Percentiles rank a stretch among this genome's conserved stretches.
These are phyloP conservation scores for Cercospora nicotianae DNA, from an alignment of 2,329 filamentous ascomycete species.

Conservation along the genomic window DNA sequence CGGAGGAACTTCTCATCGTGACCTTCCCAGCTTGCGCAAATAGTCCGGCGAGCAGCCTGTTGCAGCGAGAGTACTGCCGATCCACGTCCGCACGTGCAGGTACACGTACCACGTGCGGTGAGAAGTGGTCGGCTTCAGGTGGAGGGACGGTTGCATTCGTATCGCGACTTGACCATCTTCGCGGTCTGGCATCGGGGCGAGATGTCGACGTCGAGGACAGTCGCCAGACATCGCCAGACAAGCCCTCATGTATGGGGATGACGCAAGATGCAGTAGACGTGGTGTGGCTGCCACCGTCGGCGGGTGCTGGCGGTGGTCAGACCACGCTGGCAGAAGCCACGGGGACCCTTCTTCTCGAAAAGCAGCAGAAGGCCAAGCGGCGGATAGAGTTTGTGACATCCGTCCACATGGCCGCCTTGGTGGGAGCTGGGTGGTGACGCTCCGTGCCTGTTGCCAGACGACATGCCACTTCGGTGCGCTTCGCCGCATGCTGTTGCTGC, in stretches of 20 bases:
- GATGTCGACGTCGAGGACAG: neutral
- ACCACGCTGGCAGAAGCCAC: neutral
- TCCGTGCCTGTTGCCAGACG: too few relatives aligned
- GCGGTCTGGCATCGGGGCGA: neutral
- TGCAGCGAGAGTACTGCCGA: neutral
- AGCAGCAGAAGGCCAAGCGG: neutral
- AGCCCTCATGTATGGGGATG: neutral
- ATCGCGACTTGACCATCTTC: neutral
- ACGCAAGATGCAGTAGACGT: too few relatives aligned
- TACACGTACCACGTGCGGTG: neutral
- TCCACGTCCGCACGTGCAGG: neutral
- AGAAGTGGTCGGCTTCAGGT: neutral
- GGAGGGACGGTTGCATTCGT: neutral
- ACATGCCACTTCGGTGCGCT: too few relatives aligned
- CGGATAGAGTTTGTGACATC: neutral
- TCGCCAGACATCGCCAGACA: neutral
- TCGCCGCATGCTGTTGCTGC: too few relatives aligned
- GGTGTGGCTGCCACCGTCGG: too few relatives aligned
- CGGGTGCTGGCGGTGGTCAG: neutral
- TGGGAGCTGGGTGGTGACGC: too few relatives aligned
- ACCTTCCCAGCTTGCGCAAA: neutral
- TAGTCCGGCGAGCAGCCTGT: neutral
- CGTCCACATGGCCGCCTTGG: too few relatives aligned
- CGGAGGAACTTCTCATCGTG: neutral
- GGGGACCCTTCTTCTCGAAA: neutral